Base-by-base conservation (phyloP, 805 yeast genomes). In the Isabelozyma rhagii region DNA sequence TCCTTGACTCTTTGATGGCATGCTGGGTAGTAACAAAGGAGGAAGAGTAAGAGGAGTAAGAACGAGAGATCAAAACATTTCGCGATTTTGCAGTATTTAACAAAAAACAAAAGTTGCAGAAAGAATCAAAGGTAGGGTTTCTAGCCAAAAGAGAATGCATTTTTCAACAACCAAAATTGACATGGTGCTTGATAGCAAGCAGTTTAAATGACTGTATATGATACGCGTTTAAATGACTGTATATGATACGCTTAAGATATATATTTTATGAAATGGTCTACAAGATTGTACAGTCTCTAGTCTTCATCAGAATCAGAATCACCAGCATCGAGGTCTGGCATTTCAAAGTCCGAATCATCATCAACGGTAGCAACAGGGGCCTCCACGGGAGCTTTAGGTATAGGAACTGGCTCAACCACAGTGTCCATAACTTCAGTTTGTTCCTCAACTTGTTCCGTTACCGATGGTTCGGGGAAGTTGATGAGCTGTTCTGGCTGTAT, bases 261-360 rank as follows among this genome's bases (percentile, higher is more conserved):
- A 3, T 34, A 34, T 25, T 41, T 34, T 46, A 50, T 42, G 25
- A 21, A 2, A 21, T 21, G 3, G 25, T 21, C 17, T 15, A 15
- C 25, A 21, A 21, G 25, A 5, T 21, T 4, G 25, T 21, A 3
- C 25, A 21, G 25, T 44, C 55, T 5, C 14, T 21, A 54, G 47
- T 69, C 72, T 17, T 67, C 71, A 46, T 73, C 77, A 1, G 25
- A 21, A 21, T 74, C 70, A 25, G 76, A 80, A 45, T 73, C 79
- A 29, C 66, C 80, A 44, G 75, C 60, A 42, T 71, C 77, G 7
- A 75, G 53, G 8, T 57, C 73, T 6, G 85, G 85, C 47, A 80
- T 77, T 52, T 79, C 84, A 43, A 79, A 75, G 53, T 80, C 84
- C 15, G 78, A 71, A 14, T 64, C 71, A 27, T 62, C 36, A 8